These are phyloP conservation scores for Oenanthe javanica DNA, from an alignment of 140 eudicot species.

Conservation along the genomic window DNA sequence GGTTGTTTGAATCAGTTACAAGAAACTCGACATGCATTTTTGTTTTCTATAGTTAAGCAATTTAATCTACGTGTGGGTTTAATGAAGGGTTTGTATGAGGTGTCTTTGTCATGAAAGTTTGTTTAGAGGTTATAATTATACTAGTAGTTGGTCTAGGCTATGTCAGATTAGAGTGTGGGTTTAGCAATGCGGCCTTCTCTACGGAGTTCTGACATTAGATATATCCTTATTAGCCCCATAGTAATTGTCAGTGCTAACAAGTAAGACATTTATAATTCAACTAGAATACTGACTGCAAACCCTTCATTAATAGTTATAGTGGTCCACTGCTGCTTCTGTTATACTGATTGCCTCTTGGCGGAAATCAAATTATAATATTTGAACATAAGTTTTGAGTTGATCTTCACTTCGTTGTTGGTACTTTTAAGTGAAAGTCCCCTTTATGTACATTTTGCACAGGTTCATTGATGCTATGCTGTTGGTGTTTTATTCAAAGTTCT, in stretches of 20 bases:
- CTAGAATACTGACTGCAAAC: not conserved
- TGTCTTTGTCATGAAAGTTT: not conserved
- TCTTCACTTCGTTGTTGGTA: too few species aligned
- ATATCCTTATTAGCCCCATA: not conserved
- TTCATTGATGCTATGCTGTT: too few species aligned
- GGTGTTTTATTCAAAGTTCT: too few species aligned
- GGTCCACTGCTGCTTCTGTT: too few species aligned
- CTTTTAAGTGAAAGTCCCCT: too few species aligned
- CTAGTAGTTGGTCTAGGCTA: not conserved
- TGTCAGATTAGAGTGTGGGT: not conserved
- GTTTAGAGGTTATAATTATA: not conserved
- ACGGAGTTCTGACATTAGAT: not conserved
- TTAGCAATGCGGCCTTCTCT: not conserved
- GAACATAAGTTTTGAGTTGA: too few species aligned
- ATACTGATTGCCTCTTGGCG: too few species aligned
- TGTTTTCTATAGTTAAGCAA: too few species aligned
- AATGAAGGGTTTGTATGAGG: not conserved
- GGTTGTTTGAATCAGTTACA: too few species aligned
- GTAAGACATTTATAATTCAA: not conserved
- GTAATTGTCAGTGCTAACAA: not conserved
- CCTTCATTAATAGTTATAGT: not conserved
- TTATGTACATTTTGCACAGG: too few species aligned
- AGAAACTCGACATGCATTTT: too few species aligned
- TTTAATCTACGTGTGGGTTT: not conserved
- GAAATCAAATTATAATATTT: too few species aligned